Base-by-base conservation (phyloP, 2,329 filamentous ascomycete genomes). In the Colletotrichum sojae region DNA sequence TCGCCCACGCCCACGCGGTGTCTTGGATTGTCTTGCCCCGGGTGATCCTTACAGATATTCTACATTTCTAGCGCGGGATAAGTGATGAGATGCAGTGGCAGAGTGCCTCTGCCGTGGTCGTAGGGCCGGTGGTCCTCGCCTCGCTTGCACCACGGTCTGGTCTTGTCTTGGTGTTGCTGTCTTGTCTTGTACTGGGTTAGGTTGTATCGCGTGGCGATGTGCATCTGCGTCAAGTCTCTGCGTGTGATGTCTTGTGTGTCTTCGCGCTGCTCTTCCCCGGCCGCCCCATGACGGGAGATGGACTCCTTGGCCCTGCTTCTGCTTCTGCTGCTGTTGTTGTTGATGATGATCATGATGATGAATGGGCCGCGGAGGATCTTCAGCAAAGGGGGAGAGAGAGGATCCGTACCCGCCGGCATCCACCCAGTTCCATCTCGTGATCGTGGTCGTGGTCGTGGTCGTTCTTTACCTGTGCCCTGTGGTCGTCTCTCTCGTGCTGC, bases 41-140 rank as follows among this genome's bases (percentile, higher is more conserved):
- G 27, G 36, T 27, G 22, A 63, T 58, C 64, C 59, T 63, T 64
- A 53, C 65, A 67, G 46, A 64, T 53, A 43, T 48, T 64, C 60
- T 48, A 67, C 60, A 58, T 8, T 51, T 64, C 20, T 36, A 25
- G 65, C 48, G 22, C 39, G 27, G 60, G 15, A 57, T 58, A 46
- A 45, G 52, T 67, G n/a, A 13, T n/a, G n/a, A 13, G 13, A n/a
- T 43, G 40, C 40, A 43, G 36, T 40, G 60, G 12, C 31, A 13
- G 10, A 43, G 25, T 40, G 60, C n/a, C 31, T 60, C 57, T 25
- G 48, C 20, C 4, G 45, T 52, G 57, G 46, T 20, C 31, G 27
- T 27, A 20, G 31, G 39, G 22, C 27, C 40, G 18, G 45, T 4
- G 27, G 40, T 49, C 25, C 51, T 22, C 13, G 15, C 8, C 65